Evolutionary conservation across 139 green algal species (phyloP).

Genomic region (Microglena sp.): DNA sequence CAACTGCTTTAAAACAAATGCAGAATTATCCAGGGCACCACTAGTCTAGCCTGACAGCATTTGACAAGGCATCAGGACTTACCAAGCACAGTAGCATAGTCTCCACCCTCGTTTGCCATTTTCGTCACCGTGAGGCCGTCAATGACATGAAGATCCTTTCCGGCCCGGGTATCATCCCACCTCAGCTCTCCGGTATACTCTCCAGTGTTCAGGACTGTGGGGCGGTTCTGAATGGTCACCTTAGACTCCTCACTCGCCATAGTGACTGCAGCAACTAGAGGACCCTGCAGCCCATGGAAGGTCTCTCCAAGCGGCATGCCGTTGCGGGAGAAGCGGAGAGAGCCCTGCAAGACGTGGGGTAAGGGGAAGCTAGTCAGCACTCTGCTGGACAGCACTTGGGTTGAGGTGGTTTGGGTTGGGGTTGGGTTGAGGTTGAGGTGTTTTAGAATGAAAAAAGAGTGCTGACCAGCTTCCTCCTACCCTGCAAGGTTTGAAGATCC

Average conservation of each 20-base stretch:
- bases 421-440: too few relatives aligned
- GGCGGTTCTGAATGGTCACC: constrained; percentile 56
- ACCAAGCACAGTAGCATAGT: constrained; percentile 50
- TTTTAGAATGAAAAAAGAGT: too few relatives aligned
- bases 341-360: too few relatives aligned
- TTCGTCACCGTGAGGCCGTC: constrained; percentile 44
- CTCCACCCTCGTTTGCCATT: constrained; percentile 47
- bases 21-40: too few relatives aligned
- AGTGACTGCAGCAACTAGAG: constrained; percentile 45
- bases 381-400: too few relatives aligned
- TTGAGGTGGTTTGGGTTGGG: too few relatives aligned
- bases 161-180: constrained; percentile 48
- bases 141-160: constrained; percentile 48
- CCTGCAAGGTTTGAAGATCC: too few relatives aligned
- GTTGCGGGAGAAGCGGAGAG: constrained; percentile 39
- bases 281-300: constrained; percentile 34
- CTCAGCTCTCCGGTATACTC: constrained; percentile 51
- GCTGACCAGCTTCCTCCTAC: too few relatives aligned
- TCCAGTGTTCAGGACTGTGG: constrained; percentile 51
- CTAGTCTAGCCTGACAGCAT: too few relatives aligned
- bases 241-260: constrained; percentile 50
- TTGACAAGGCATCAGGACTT: too few relatives aligned
- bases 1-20: too few relatives aligned
- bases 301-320: constrained; percentile 37
- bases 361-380: too few relatives aligned